Evolutionary conservation across 495 filamentous ascomycete species (phyloP).

Genomic region (Podospora pseudocomata): DNA sequence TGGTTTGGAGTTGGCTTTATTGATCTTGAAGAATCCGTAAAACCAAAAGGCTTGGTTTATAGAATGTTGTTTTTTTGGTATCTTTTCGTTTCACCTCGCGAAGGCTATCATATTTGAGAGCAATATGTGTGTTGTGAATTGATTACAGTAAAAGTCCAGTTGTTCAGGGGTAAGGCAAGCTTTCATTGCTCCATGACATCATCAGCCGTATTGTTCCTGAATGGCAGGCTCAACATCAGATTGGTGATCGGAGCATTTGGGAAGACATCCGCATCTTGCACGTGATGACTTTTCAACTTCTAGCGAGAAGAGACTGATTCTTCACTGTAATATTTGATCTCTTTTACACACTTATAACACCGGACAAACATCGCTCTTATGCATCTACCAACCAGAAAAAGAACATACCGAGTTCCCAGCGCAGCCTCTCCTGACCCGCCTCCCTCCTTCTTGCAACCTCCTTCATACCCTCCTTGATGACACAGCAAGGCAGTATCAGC

Average conservation of each 20-base stretch:
- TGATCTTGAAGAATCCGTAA: too few relatives aligned
- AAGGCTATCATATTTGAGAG: too few relatives aligned
- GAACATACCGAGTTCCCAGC: too few relatives aligned
- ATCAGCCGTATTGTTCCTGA: not conserved
- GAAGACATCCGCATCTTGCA: not conserved
- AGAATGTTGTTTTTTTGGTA: too few relatives aligned
- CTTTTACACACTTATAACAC: not conserved
- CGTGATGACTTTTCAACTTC: not conserved
- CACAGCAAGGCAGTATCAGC: not conserved
- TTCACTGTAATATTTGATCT: not conserved
- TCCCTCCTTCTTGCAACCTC: not conserved
- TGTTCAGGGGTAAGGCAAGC: not conserved
- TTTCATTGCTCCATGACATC: not conserved
- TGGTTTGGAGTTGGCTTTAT: not conserved
- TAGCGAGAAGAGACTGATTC: not conserved
- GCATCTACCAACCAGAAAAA: not conserved
- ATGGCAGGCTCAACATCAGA: not conserved
- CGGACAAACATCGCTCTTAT: not conserved
- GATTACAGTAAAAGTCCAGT: not conserved
- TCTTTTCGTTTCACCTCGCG: too few relatives aligned
- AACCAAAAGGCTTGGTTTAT: too few relatives aligned
- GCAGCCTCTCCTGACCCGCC: not conserved
- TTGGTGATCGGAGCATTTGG: not conserved
- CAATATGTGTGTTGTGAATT: not conserved
- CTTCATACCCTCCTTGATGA: not conserved